Evolutionary conservation across 176 grass and related monocot genomes (phyloP), one percentile per base, ranked within the genome.

Genomic region (Zoysia pacifica): DNA sequence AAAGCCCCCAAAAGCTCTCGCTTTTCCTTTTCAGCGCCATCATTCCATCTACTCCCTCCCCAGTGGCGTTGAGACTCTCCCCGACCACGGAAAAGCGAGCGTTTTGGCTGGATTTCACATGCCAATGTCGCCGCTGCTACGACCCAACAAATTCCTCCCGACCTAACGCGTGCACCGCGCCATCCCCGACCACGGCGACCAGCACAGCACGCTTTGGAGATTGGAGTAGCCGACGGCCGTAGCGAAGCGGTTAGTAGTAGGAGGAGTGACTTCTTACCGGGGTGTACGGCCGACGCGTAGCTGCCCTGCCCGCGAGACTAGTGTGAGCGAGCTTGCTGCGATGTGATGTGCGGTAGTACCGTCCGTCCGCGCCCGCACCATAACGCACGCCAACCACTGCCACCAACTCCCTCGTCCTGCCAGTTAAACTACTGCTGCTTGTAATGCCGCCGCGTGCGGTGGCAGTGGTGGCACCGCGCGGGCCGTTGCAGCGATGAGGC

Each of bases 311-410:
- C 58, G 59, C 59, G 59, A 62, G 59, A 62, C 59, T 36, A 62
- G 59, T 62, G 58, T 61, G 58, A 61, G 59, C 51, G 12, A 53
- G 51, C 51, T 53, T 53, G 51, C 12, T 3, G 4, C 2, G 51
- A 3, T 60, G 19, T 49, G 38, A 38, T 19, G 16, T 11, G 37
- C 1, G 50, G 53, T 40, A 48, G 69, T 75, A 46, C 69, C 51
- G 41, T 9, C 12, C 52, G 8, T 40, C 53, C 35, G 45, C 18
- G 48, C 43, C 9, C 46, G 19, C 75, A 67, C 88, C 79, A 88
- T 90, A 65, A 90, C 73, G 65, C 87, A 65, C 82, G 62, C 81
- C 81, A 90, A 81, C 81, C n/a, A 80, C 60, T 54, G 28, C 77
- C 65, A 71, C 48, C 82, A 62, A 67, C 85, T 83, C 63, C 20